phyloP scores from a whole-genome alignment of 2,329 filamentous ascomycete species.

The Botrytis galanthina region DNA sequence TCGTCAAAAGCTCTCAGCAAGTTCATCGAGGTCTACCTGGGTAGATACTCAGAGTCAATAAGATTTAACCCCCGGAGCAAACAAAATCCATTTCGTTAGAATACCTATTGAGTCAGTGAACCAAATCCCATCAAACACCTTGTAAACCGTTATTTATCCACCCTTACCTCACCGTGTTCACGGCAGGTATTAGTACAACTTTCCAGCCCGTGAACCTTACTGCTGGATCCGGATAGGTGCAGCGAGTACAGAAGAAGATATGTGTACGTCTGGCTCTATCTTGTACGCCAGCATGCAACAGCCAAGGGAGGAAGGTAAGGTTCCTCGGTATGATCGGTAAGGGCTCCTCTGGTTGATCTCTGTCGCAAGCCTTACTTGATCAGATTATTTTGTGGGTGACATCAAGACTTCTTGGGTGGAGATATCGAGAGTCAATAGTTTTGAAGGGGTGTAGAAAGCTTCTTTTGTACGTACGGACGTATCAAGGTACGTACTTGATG shows the following conservation, averaged over 20 bases:
- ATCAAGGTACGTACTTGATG: not conserved
- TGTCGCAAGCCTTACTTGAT: conserved; percentile 7
- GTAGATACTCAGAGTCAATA: not conserved
- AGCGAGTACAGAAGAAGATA: conserved; percentile 12
- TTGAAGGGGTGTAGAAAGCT: not conserved
- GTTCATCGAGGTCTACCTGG: not conserved
- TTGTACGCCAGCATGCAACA: conserved; percentile 4
- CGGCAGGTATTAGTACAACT: conserved; percentile 1
- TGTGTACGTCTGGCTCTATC: conserved; percentile 13
- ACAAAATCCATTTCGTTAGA: not conserved
- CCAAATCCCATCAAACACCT: not conserved
- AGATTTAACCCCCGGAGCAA: not conserved
- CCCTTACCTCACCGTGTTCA: conserved; percentile 5
- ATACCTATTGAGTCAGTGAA: no score
- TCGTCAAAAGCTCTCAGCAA: not conserved
- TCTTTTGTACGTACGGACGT: not conserved
- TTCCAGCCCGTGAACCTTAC: conserved; percentile 11
- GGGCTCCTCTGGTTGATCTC: not conserved
- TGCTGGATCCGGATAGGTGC: conserved; percentile 17
- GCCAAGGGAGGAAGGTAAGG: not conserved
- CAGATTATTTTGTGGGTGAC: conserved; percentile 5
- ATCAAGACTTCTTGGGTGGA: conserved; percentile 7
- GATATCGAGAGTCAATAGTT: conserved; percentile 1
- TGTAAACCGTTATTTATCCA: not conserved
- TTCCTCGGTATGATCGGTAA: conserved; percentile 9